phyloP scores from a whole-genome alignment of 164 flowering plant species.

The Buxus sempervirens region DNA sequence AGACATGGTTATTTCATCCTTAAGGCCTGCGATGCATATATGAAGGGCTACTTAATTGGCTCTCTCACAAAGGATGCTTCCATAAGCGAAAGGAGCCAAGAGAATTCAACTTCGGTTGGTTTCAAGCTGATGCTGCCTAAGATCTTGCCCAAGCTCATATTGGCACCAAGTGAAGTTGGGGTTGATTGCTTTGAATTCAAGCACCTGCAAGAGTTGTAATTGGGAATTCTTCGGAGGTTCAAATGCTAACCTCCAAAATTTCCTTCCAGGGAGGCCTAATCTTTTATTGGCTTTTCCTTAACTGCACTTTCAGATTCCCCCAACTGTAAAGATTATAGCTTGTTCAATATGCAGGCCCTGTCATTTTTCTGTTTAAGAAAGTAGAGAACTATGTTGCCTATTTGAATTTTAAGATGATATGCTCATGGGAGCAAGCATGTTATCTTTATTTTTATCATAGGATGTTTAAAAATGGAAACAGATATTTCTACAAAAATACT shows the following conservation, averaged over 20 bases:
- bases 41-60: constrained; percentile 84
- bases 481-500: too few relatives aligned
- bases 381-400: too few relatives aligned
- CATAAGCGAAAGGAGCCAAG: constrained; percentile 30
- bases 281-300: background rate
- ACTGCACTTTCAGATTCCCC: background rate
- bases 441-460: too few relatives aligned
- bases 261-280: constrained; percentile 7
- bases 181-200: constrained; percentile 68
- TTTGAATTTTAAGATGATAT: too few relatives aligned
- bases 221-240: constrained; percentile 1
- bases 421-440: too few relatives aligned
- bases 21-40: constrained; percentile 91
- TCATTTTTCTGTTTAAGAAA: too few relatives aligned
- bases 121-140: constrained; percentile 95
- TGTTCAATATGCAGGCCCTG: background rate
- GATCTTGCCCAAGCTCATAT: constrained; percentile 68
- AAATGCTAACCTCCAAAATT: constrained; percentile 2
- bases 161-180: constrained; percentile 61
- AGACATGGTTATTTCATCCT: constrained; percentile 82
- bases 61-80: constrained; percentile 77
- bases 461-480: too few relatives aligned
- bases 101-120: constrained; percentile 80
- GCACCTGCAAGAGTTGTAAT: constrained; percentile 51
- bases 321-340: constrained; percentile 2